Conservation (phyloP, 2,329 filamentous ascomycete genomes). For the Parastagonospora avenae region DNA sequence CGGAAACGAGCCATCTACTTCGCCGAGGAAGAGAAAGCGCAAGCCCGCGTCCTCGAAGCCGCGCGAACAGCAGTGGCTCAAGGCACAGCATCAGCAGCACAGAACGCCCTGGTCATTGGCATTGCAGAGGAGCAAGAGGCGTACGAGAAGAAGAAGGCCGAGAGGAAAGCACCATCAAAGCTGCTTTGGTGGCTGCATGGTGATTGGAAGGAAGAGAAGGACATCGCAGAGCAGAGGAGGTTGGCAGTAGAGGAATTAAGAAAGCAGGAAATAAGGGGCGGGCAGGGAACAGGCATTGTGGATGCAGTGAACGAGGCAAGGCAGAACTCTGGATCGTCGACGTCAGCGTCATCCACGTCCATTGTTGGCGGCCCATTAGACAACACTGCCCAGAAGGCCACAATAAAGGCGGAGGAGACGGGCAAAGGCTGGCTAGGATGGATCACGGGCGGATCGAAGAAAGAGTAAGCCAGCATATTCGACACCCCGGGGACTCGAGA, state of each 20-base stretch:
- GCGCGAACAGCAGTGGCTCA: conserved; percentile 50
- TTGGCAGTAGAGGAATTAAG: conserved; percentile 39
- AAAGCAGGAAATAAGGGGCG: conserved; percentile 29
- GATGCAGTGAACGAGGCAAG: conserved; percentile 43
- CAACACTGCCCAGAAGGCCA: conserved; percentile 50
- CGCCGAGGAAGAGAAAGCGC: conserved; percentile 56
- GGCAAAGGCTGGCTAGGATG: conserved; percentile 55
- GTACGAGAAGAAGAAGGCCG: conserved; percentile 41
- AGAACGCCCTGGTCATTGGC: conserved; percentile 57
- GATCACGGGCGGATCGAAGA: conserved; percentile 48
- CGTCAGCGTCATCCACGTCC: conserved; percentile 32
- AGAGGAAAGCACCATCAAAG: conserved; percentile 36
- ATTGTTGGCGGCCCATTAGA: conserved; percentile 53
- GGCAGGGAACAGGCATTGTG: conserved; percentile 28
- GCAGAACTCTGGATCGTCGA: conserved; percentile 30
- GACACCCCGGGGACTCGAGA: conserved; percentile 1
- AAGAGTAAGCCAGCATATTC: conserved; percentile 22
- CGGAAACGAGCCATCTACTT: conserved; percentile 67
- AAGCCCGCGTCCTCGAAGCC: conserved; percentile 48
- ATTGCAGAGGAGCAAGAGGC: conserved; percentile 68
- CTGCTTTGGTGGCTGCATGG: conserved; percentile 45
- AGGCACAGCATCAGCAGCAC: conserved; percentile 56
- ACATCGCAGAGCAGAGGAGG: conserved; percentile 39
- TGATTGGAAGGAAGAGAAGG: conserved; percentile 46
- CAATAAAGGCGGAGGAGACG: conserved; percentile 41